Evolutionary conservation across 345 rosid genomes (phyloP).

Genomic region (Mercurialis annua): DNA sequence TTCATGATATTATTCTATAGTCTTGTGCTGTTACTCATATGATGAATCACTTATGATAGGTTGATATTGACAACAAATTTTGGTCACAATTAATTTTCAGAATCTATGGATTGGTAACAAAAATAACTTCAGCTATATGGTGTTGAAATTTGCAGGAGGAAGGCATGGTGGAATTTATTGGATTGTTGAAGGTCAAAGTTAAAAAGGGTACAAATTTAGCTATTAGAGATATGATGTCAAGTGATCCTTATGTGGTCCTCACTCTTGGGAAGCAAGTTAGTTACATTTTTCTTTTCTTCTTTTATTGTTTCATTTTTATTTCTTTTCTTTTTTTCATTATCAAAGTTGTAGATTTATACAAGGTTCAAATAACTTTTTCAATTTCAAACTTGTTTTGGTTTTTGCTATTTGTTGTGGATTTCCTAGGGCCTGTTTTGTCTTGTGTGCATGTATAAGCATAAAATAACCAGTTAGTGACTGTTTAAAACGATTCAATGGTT

Average conservation of each 20-base stretch:
- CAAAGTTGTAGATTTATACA: not conserved
- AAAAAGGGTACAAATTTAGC: slow-evolving; percentile 76
- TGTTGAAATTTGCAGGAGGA: slow-evolving; percentile 46
- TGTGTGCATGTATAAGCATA: not conserved
- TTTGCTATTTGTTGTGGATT: not conserved
- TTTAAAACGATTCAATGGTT: not conserved
- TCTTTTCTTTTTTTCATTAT: slow-evolving; percentile 1
- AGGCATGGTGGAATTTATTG: slow-evolving; percentile 86
- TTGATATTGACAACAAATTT: not conserved
- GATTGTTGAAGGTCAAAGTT: slow-evolving; percentile 70
- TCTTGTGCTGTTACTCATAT: not conserved
- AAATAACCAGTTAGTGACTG: not conserved
- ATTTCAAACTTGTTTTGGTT: not conserved
- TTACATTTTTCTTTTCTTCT: not conserved
- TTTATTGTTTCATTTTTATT: not conserved
- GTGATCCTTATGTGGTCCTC: slow-evolving; percentile 90
- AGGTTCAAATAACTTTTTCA: not conserved
- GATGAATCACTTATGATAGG: not conserved
- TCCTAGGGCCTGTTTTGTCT: not conserved
- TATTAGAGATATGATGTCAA: slow-evolving; percentile 86
- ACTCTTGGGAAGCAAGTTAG: slow-evolving; percentile 81
- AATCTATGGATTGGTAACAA: not conserved
- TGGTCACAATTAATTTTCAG: not conserved
- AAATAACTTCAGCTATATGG: slow-evolving; percentile 17
- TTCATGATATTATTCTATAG: slow-evolving; percentile 1